Evolutionary conservation across 2,329 filamentous ascomycete genomes (phyloP).

Genomic region (Trichophyton benhamiae): DNA sequence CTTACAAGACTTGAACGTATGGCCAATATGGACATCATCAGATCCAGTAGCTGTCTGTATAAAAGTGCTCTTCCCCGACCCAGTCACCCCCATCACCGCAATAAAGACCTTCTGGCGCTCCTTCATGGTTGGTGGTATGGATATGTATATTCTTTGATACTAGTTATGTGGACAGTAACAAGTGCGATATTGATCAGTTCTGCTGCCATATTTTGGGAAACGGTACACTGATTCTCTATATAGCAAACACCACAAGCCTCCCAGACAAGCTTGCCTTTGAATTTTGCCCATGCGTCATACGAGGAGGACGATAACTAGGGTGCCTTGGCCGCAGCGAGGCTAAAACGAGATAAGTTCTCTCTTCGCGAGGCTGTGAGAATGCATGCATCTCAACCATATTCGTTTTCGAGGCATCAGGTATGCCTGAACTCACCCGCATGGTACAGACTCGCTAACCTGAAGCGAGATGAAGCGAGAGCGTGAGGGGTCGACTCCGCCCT

Average conservation of each 20-base stretch:
- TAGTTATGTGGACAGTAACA: not conserved
- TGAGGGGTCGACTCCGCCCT: not conserved
- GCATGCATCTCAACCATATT: not conserved
- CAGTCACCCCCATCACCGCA: constrained; percentile 33
- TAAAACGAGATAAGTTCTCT: not conserved
- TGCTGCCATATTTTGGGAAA: not conserved
- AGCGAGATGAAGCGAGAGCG: not conserved
- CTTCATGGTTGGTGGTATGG: constrained; percentile 1
- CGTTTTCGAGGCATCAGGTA: not conserved
- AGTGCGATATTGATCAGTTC: not conserved
- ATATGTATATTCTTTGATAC: not conserved
- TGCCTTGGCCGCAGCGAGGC: not conserved
- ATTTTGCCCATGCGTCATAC: not conserved
- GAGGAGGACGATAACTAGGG: not conserved
- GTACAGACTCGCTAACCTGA: not conserved
- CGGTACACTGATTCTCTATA: not conserved
- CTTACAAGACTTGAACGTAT: constrained; percentile 8
- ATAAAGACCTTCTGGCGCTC: constrained; percentile 16
- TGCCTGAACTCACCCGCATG: not conserved
- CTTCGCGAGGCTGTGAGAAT: not conserved
- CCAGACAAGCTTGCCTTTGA: not conserved
- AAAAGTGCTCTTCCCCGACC: constrained; percentile 30
- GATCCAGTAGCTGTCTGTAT: constrained; percentile 18
- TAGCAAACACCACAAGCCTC: not conserved
- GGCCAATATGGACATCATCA: constrained; percentile 5